Base-by-base conservation (phyloP, 495 filamentous ascomycete species). In the Ascobolus immersus region DNA sequence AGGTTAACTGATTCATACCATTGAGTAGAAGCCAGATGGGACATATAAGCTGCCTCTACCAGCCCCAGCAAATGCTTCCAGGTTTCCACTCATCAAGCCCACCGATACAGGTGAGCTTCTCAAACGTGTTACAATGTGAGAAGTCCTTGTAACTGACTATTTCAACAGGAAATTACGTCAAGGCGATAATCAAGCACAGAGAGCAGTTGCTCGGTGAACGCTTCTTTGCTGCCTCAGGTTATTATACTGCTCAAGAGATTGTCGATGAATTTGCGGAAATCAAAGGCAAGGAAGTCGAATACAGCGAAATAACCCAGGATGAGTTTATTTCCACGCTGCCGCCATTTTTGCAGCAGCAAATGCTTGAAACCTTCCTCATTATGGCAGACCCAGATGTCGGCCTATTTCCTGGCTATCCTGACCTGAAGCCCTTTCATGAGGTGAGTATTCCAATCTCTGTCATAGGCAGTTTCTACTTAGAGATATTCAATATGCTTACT, bases 141-240 rank as follows among this genome's bases (percentile, higher is more conserved):
- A n/a, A n/a, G n/a, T n/a, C n/a, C n/a, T n/a, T n/a, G n/a, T n/a
- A n/a, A n/a, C n/a, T n/a, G n/a, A n/a, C n/a, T n/a, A n/a, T n/a
- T n/a, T n/a, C n/a, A n/a, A 38, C 34, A 18, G 57, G 54, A 23
- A 70, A 65, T 37, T 73, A 62, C 44, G 55, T 71, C 35, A 58
- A 58, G 13, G 61, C 52, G 2, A 62, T 65, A 33, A 41, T 64
- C 4, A 35, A 50, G 22, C 45, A 60, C 35, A 50, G 45, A 15
- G 50, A 56, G 20, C 30, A 43, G 21, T 39, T 51, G 14, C 40
- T 58, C 8, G 62, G 60, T 35, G 55, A 53, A 42, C 44, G 42
- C 7, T 41, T 67, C 45, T 39, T 45, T 10, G 66, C 49, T 6
- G 59, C 66, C 9, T 55, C 54, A 9, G 55, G 53, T n/a, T 70